phyloP scores from a whole-genome alignment of 2,329 filamentous ascomycete genomes.

The Ophiocordyceps camponoti-floridani region DNA sequence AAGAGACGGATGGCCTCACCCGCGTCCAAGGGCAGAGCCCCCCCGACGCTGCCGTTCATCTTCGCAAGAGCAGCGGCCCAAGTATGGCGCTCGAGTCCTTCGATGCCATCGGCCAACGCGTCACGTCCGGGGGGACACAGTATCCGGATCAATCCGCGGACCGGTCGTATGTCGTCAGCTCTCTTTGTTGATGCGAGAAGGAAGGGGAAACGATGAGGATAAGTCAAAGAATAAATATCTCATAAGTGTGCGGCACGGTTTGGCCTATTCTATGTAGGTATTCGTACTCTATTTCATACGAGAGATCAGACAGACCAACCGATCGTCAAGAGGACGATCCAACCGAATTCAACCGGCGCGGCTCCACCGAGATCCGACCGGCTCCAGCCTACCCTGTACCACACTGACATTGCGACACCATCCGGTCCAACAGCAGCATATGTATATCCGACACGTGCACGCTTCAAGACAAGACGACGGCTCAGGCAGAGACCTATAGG shows the following conservation, averaged over 20 bases:
- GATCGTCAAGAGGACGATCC: neutral
- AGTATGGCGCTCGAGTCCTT: neutral
- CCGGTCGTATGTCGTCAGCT: neutral
- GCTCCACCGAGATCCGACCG: neutral
- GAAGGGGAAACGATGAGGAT: neutral
- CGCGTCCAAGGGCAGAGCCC: slow-evolving; percentile 23
- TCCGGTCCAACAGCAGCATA: too few relatives aligned
- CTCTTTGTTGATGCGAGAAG: too few relatives aligned
- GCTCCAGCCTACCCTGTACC: neutral
- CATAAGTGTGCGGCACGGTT: neutral
- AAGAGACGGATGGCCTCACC: slow-evolving; percentile 13
- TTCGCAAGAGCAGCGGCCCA: neutral
- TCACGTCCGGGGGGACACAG: neutral
- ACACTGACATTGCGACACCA: neutral
- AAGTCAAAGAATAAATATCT: neutral
- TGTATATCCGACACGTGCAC: too few relatives aligned
- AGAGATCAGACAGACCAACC: neutral
- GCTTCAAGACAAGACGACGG: too few relatives aligned
- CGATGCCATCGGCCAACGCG: neutral
- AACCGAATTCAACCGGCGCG: neutral
- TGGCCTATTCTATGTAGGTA: too few relatives aligned
- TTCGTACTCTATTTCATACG: neutral
- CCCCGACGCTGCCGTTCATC: slow-evolving; percentile 22
- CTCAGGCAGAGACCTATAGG: too few relatives aligned
- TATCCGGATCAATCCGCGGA: neutral